Conservation (phyloP, 345 rosid species). For the Clarkia xantiana region DNA sequence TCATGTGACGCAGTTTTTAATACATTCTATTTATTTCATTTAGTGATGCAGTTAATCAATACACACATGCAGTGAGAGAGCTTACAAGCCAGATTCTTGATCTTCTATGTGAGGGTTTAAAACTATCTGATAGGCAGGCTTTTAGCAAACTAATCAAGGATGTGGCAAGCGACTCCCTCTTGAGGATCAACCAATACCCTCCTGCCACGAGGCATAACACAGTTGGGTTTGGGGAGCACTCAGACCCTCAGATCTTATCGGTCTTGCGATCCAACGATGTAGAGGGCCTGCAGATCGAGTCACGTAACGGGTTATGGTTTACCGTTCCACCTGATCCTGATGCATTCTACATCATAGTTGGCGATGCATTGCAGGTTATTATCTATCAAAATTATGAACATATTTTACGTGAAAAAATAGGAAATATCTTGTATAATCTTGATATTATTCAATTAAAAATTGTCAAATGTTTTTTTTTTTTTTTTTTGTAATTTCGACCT, state of each 20-base stretch:
- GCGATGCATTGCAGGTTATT: constrained; percentile 79
- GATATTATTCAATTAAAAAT: too few relatives aligned
- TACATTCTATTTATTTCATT: background rate
- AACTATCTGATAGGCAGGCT: constrained; percentile 32
- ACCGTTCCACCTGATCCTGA: constrained; percentile 71
- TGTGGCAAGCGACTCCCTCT: constrained; percentile 54
- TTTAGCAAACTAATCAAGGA: constrained; percentile 62
- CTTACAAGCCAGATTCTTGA: constrained; percentile 70
- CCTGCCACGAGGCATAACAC: constrained; percentile 5
- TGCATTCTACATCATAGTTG: constrained; percentile 63
- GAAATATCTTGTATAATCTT: too few relatives aligned
- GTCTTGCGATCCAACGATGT: constrained; percentile 83
- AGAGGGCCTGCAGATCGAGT: constrained; percentile 63
- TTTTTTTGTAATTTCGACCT: too few relatives aligned
- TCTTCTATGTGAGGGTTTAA: constrained; percentile 61
- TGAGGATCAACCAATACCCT: constrained; percentile 80
- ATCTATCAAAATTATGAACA: too few relatives aligned
- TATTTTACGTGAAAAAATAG: too few relatives aligned
- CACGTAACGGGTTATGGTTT: constrained; percentile 54
- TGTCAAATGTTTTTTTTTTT: too few relatives aligned
- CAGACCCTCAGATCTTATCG: constrained; percentile 97
- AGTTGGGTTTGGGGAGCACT: constrained; percentile 87
- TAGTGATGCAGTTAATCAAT: constrained; percentile 61
- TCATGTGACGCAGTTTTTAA: too few relatives aligned
- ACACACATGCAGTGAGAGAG: constrained; percentile 41